phyloP scores from a whole-genome alignment of 2,329 filamentous ascomycete genomes.

The Monosporascus sp. region DNA sequence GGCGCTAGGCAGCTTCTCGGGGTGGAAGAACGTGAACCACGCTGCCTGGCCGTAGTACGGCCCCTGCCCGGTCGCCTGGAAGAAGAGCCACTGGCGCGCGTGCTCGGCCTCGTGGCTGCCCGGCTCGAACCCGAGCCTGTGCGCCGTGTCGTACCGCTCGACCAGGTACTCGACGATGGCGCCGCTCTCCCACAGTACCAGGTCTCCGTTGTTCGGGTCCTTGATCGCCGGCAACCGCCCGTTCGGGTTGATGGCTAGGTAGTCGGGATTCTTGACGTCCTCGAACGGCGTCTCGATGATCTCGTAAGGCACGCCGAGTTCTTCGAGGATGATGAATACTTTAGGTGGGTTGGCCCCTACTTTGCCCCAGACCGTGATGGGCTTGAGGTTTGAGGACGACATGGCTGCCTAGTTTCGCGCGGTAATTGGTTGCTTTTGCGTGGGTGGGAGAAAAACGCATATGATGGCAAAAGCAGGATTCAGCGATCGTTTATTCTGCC shows the following conservation, averaged over 20 bases:
- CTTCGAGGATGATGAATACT: conserved; percentile 22
- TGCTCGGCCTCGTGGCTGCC: conserved; percentile 27
- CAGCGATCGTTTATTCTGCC: too few relatives aligned
- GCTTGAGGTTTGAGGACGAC: conserved; percentile 16
- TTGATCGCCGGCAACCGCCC: conserved; percentile 27
- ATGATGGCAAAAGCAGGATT: too few relatives aligned
- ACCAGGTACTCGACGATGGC: conserved; percentile 44
- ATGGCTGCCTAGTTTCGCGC: background rate
- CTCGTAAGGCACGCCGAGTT: conserved; percentile 26
- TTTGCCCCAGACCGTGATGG: conserved; percentile 22
- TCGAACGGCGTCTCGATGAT: conserved; percentile 1
- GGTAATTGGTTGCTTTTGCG: too few relatives aligned
- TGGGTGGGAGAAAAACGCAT: too few relatives aligned
- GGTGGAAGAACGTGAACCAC: conserved; percentile 26
- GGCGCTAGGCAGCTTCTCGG: conserved; percentile 23
- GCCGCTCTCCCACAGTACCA: conserved; percentile 43
- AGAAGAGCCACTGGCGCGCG: conserved; percentile 36
- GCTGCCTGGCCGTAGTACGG: conserved; percentile 35
- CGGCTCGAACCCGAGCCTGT: conserved; percentile 31
- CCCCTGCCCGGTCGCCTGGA: conserved; percentile 37
- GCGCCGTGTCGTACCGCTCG: conserved; percentile 36
- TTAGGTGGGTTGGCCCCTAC: conserved; percentile 25
- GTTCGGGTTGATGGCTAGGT: conserved; percentile 26
- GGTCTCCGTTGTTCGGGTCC: conserved; percentile 34
- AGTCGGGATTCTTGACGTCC: conserved; percentile 22